These are phyloP conservation scores for Cyberlindnera lachancei DNA, from an alignment of 805 yeast genomes.

Conservation along the genomic window DNA sequence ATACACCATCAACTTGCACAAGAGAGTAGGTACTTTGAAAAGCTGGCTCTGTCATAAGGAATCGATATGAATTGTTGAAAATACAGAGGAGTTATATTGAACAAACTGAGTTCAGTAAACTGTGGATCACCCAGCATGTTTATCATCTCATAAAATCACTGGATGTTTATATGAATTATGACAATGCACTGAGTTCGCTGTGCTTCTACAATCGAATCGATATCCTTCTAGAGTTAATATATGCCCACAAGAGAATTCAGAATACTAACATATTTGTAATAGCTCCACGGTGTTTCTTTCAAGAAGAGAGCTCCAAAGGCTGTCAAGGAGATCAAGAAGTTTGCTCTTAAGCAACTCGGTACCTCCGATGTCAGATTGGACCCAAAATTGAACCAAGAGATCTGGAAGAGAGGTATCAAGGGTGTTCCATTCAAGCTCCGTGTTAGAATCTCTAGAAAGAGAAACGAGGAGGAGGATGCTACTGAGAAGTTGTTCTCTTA, in stretches of 20 bases:
- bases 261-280: no score
- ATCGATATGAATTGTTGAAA: constrained; percentile 48
- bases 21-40: no score
- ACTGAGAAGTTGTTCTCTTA: constrained; percentile 94
- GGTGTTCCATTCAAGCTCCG: constrained; percentile 98
- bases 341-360: constrained; percentile 98
- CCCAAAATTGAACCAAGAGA: constrained; percentile 95
- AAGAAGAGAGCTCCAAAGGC: constrained; percentile 99
- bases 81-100: no score
- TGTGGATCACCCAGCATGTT: no score
- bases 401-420: constrained; percentile 99
- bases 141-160: no score
- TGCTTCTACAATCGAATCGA: no score
- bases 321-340: constrained; percentile 97
- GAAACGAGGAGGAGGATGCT: constrained; percentile 99
- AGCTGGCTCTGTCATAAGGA: constrained; percentile 7
- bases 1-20: constrained; percentile 99
- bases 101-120: no score
- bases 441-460: constrained; percentile 97
- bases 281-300: constrained; percentile 98
- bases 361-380: constrained; percentile 98
- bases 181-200: no score
- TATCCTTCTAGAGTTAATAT: no score
- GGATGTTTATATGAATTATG: no score
- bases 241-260: no score